Conservation (phyloP, 140 eudicot genomes). For the Oenanthe javanica region DNA sequence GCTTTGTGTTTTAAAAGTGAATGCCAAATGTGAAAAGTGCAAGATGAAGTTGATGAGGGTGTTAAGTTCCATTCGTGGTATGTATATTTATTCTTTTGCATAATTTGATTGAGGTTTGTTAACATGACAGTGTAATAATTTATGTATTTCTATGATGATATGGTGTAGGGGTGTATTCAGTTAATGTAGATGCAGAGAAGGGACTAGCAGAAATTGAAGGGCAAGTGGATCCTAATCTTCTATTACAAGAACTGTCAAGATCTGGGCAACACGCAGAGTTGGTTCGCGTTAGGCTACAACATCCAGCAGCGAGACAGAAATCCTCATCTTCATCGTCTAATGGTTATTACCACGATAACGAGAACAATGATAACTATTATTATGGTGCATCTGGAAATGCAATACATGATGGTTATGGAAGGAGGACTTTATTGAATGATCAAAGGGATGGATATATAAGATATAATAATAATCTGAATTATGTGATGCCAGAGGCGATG, state of each 20-base stretch:
- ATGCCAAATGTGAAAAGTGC: neutral
- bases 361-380: neutral
- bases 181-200: neutral
- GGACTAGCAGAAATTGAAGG: neutral
- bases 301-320: neutral
- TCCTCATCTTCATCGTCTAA: neutral
- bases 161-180: neutral
- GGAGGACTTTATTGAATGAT: neutral
- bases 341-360: neutral
- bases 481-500: neutral
- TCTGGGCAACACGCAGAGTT: neutral
- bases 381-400: neutral
- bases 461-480: neutral
- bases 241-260: neutral
- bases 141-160: neutral
- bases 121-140: neutral
- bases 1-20: neutral
- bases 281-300: neutral
- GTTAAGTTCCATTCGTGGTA: neutral
- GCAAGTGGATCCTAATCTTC: neutral
- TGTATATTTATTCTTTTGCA: neutral
- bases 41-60: neutral
- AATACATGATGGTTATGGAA: neutral
- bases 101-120: neutral
- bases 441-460: neutral